Conservation (phyloP, 2,329 filamentous ascomycete genomes). For the Aspergillus hiratsukae region DNA sequence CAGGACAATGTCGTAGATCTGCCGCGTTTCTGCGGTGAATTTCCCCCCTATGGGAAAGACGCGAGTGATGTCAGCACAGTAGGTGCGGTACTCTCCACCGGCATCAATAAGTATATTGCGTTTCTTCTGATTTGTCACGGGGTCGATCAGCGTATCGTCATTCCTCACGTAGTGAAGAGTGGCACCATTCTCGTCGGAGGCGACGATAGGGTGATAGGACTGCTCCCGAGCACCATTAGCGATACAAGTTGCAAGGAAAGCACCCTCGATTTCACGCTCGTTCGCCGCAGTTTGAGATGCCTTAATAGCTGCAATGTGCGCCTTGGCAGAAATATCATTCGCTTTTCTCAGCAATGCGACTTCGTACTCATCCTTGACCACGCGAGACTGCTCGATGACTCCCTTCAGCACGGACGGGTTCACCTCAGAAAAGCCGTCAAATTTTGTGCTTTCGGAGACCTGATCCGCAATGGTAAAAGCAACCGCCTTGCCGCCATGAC, state of each 20-base stretch:
- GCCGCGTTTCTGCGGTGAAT: slow-evolving; percentile 64
- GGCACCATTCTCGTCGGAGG: slow-evolving; percentile 73
- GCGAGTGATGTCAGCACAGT: slow-evolving; percentile 85
- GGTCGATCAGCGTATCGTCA: slow-evolving; percentile 62
- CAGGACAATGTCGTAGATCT: slow-evolving; percentile 73
- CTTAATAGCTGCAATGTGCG: slow-evolving; percentile 68
- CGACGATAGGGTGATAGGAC: slow-evolving; percentile 86
- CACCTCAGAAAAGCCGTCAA: slow-evolving; percentile 64
- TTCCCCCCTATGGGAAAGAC: slow-evolving; percentile 73
- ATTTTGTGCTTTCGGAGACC: slow-evolving; percentile 66
- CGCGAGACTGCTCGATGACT: slow-evolving; percentile 74
- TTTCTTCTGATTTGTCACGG: slow-evolving; percentile 38
- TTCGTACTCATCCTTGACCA: slow-evolving; percentile 83
- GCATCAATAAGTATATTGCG: slow-evolving; percentile 82
- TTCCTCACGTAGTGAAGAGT: slow-evolving; percentile 86
- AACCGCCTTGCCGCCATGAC: slow-evolving; percentile 42
- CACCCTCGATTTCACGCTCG: slow-evolving; percentile 78
- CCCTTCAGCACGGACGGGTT: slow-evolving; percentile 58
- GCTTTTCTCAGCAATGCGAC: slow-evolving; percentile 75
- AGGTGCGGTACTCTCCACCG: slow-evolving; percentile 77
- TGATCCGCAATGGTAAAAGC: slow-evolving; percentile 77
- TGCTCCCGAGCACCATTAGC: slow-evolving; percentile 68
- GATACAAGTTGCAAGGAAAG: slow-evolving; percentile 70
- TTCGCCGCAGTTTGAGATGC: slow-evolving; percentile 61
- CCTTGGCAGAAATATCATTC: slow-evolving; percentile 71